Evolutionary conservation across 805 yeast species (phyloP), one percentile per base, ranked within the genome.

Genomic region (Torulaspora franciscae): DNA sequence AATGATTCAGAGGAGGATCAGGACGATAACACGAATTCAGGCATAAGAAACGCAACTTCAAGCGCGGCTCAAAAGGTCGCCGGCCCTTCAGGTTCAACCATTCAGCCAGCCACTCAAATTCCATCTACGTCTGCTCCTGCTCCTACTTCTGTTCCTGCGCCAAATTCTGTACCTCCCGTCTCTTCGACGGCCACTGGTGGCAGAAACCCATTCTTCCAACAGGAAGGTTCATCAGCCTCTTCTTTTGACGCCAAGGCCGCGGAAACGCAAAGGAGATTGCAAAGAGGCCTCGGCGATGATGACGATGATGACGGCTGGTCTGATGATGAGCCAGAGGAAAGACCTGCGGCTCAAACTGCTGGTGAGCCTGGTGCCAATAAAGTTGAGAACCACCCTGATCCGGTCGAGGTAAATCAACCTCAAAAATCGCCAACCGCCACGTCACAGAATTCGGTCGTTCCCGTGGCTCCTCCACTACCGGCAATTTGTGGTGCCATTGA

Each of bases 211-310:
- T 82, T 82, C 58, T 82, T 82, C 62, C 79, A 77, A 55, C 76
- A 79, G 6, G 56, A 55, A 10, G 51, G 56, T 17, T 49, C 63
- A 15, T 19, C 59, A 4, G 50, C 58, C 22, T 57, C 68, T 3
- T 50, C 64, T 0, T 66, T 80, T 51, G 86, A 82, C 57, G 67
- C 76, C 0, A 71, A 71, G 49, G 77, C 79, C 48, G 77, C 84
- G 24, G 83, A 80, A 45, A 83, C 81, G 2, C 90, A 84, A 63
- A 72, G 93, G 64, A 79, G 76, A 23, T 77, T 85, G 6, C 91
- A 85, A 61, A 72, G 90, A 63, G 74, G 74, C 13, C 45, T 64
- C 27, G 68, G 58, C 37, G 57, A 59, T 24, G 64, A 59, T 40
- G 64, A 62, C 40, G 68, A 66, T 43, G 57, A 52, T 17, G 69